These are phyloP conservation scores for Debaryomycetaceae sp. DNA, from an alignment of 1,139 yeast species.

Conservation along the genomic window DNA sequence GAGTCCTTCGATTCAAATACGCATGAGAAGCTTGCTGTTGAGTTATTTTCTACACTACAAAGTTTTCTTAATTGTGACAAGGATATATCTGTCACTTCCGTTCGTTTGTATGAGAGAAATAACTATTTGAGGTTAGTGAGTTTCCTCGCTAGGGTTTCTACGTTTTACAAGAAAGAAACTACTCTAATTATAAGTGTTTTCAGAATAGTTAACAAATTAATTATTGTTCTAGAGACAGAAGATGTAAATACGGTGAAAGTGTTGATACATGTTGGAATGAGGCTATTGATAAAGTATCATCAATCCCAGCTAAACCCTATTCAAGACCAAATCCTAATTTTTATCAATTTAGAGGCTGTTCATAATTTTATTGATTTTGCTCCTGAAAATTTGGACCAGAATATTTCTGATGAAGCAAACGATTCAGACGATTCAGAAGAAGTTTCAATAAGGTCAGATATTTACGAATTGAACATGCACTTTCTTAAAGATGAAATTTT, in stretches of 20 bases:
- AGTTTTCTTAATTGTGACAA: constrained; percentile 27
- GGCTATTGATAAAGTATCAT: constrained; percentile 22
- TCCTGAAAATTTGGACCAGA: no score
- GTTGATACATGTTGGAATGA: constrained; percentile 30
- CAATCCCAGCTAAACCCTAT: constrained; percentile 31
- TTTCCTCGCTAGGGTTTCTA: constrained; percentile 17
- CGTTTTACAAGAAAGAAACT: constrained; percentile 20
- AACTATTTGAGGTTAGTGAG: constrained; percentile 21
- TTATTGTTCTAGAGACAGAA: constrained; percentile 29
- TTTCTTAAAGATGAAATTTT: neutral
- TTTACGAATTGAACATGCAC: neutral
- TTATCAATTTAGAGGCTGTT: constrained; percentile 29
- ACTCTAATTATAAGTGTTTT: constrained; percentile 23
- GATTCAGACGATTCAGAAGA: neutral
- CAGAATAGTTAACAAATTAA: constrained; percentile 34
- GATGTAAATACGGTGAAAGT: constrained; percentile 28
- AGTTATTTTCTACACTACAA: constrained; percentile 22
- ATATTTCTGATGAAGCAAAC: neutral
- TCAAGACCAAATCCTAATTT: constrained; percentile 31
- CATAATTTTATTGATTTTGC: constrained; percentile 12
- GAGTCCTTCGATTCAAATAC: constrained; percentile 6
- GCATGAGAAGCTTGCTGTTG: constrained; percentile 24
- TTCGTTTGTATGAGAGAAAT: constrained; percentile 15
- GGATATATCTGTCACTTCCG: constrained; percentile 18
- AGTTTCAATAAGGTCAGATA: neutral